Evolutionary conservation across 73 alveolate genomes (phyloP), one percentile per base, ranked within the genome.

Genomic region (Blepharisma japonicum): DNA sequence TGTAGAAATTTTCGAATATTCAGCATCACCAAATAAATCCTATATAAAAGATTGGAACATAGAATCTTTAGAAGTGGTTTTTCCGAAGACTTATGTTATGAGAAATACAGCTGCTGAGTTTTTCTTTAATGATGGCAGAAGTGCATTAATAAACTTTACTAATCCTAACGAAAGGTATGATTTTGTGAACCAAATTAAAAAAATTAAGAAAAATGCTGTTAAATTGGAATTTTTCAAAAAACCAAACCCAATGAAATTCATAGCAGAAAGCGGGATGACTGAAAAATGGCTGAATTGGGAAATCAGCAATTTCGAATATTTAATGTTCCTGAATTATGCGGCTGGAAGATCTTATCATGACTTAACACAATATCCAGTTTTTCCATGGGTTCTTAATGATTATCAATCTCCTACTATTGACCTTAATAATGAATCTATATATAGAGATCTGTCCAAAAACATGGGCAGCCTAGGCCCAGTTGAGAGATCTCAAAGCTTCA

Each of bases 331-430:
- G 81, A 97, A 97, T 83, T 42, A 85, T 55, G 86, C 86, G 67
- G 90, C 96, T 45, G 95, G 96, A 14, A 86, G 99, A 77, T 83
- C 97, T 38, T 94, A 84, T 84, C 95, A 94, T 68, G 98, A 97
- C 83, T 85, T 97, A 18, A 84, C 97, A 50, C 94, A 97, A 83
- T 97, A 97, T 84, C 99, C 99, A 18, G 98, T 97, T 8, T 81
- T 93, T 81, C 99, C 99, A 4, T 97, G 99, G 99, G 89, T 97
- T 23, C 53, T 94, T 71, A 72, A 83, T 14, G 86, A 68, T 38
- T 72, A 90, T 80, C 78, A 82, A 71, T 49, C 46, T 54, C 76
- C 42, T 32, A 7, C 21, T 71, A 14, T 71, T 21, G 54, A 11
- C 48, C 82, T 27, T 48, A 82, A 56, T 80, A 68, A 6, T 14